Conservation (phyloP, 441 rosid species). For the Mallotus repandus region DNA sequence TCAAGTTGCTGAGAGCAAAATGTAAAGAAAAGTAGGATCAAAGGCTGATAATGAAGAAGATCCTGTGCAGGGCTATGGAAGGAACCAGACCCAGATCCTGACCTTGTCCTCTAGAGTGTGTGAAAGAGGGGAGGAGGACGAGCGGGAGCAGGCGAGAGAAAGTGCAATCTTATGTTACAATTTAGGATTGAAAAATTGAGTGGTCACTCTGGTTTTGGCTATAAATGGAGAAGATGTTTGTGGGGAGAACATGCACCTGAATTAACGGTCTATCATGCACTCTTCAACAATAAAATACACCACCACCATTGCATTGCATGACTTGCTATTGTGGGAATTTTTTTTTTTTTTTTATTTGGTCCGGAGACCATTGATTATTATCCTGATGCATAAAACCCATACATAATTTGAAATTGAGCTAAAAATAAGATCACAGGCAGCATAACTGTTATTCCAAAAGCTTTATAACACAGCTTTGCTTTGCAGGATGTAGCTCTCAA, state of each 20-base stretch:
- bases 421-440: no score
- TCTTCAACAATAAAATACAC: constrained; percentile 8
- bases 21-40: no score
- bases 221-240: constrained; percentile 27
- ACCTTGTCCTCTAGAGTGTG: constrained; percentile 29
- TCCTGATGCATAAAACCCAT: no score
- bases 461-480: no score
- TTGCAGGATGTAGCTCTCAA: no score
- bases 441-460: no score
- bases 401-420: neutral
- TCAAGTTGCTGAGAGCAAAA: neutral
- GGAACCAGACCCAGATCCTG: constrained; percentile 38
- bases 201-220: constrained; percentile 32
- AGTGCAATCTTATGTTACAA: constrained; percentile 20
- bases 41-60: constrained; percentile 31
- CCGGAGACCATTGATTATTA: neutral
- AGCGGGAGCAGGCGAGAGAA: constrained; percentile 21
- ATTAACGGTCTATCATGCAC: constrained; percentile 46
- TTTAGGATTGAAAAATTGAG: constrained; percentile 34
- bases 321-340: neutral
- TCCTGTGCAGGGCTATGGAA: constrained; percentile 45
- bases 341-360: neutral
- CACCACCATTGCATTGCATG: neutral
- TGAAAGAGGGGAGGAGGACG: constrained; percentile 18
- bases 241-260: constrained; percentile 35